phyloP scores from a whole-genome alignment of 768 basidiomycete genomes.

The Pleurotus platypus region DNA sequence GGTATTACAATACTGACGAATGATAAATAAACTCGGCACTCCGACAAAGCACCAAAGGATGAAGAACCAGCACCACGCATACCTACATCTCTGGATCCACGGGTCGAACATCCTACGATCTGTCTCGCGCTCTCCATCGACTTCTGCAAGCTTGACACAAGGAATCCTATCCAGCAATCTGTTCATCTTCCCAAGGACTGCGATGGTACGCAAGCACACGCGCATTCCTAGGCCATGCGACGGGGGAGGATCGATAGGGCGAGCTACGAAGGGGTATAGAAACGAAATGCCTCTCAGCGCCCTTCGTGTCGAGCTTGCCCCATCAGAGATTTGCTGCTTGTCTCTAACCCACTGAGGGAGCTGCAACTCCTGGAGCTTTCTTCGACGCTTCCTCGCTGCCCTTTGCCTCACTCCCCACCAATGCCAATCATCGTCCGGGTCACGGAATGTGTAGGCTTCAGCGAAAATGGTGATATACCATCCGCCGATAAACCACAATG shows the following conservation, averaged over 20 bases:
- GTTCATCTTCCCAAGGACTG: conserved; percentile 42
- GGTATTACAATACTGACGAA: conserved; percentile 3
- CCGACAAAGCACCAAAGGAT: conserved; percentile 15
- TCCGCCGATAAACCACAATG: conserved; percentile 75
- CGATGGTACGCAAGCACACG: conserved; percentile 14
- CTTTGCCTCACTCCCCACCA: conserved; percentile 12
- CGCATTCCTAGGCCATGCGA: conserved; percentile 16
- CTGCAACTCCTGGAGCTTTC: conserved; percentile 10
- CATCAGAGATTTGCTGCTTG: conserved; percentile 36
- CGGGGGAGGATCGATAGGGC: conserved; percentile 34
- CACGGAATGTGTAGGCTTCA: conserved; percentile 32
- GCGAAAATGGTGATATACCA: conserved; percentile 61
- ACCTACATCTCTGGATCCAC: conserved; percentile 53
- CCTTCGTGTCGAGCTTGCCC: conserved; percentile 5
- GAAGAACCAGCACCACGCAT: conserved; percentile 45
- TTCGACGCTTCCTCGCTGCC: conserved; percentile 11
- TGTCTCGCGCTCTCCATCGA: conserved; percentile 42
- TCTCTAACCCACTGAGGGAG: conserved; percentile 42
- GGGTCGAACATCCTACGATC: conserved; percentile 51
- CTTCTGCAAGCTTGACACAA: conserved; percentile 38
- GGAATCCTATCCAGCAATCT: conserved; percentile 39
- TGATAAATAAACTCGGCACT: conserved; percentile 4
- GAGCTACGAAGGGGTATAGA: conserved; percentile 60
- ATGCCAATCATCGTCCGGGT: conserved; percentile 16
- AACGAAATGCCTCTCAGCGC: conserved; percentile 36